These are phyloP conservation scores for Larix kaempferi DNA, from an alignment of 75 land plant species.

Conservation along the genomic window DNA sequence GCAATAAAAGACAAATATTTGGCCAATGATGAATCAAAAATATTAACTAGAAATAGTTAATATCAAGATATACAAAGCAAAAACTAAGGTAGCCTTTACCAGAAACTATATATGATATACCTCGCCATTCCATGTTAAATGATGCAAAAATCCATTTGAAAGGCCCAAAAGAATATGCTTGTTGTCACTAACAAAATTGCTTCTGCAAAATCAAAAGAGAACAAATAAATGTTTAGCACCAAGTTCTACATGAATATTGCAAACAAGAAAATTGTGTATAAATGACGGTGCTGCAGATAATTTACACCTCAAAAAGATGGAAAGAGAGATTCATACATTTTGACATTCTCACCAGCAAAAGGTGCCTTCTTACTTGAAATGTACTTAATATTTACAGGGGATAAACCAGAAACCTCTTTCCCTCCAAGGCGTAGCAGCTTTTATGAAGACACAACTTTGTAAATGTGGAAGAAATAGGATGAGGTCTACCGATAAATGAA, in stretches of 20 bases:
- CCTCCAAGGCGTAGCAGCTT: slow-evolving; percentile 70
- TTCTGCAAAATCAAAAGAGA: slow-evolving; percentile 37
- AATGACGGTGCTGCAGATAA: not conserved
- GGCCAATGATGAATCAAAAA: not conserved
- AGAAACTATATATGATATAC: slow-evolving; percentile 37
- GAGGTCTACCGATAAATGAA: slow-evolving; percentile 69
- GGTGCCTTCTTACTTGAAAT: slow-evolving; percentile 60
- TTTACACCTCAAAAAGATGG: slow-evolving; percentile 3
- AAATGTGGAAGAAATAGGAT: slow-evolving; percentile 59
- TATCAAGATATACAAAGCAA: not conserved
- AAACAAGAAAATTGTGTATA: not conserved
- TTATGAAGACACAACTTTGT: slow-evolving; percentile 51
- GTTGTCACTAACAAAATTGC: slow-evolving; percentile 82
- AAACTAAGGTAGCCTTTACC: not conserved
- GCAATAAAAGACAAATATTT: slow-evolving; percentile 26
- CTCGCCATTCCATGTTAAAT: slow-evolving; percentile 93
- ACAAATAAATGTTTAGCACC: slow-evolving; percentile 1
- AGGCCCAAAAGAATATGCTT: slow-evolving; percentile 78
- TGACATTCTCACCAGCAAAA: slow-evolving; percentile 44
- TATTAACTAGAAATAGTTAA: slow-evolving; percentile 5
- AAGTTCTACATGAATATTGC: not conserved
- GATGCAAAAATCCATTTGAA: slow-evolving; percentile 63
- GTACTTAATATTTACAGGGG: slow-evolving; percentile 46
- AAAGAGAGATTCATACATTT: slow-evolving; percentile 51
- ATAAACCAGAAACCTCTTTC: slow-evolving; percentile 65